Base-by-base conservation (phyloP, 2,329 filamentous ascomycete species). In the Aspergillus tamarii region DNA sequence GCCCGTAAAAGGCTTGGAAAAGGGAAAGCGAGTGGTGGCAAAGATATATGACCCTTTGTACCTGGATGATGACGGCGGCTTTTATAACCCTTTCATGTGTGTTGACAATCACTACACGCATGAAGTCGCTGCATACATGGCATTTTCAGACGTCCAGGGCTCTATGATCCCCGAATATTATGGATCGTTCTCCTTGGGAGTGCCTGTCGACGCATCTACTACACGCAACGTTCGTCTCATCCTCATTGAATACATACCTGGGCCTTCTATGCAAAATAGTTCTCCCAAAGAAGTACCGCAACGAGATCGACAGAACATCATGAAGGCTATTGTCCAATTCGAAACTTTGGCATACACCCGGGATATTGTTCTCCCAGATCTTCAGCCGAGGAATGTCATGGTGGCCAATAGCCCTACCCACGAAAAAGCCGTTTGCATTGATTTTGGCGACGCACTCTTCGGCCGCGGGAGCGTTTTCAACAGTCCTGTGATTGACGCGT, bases 41-140 rank as follows among this genome's bases (percentile, higher is more conserved):
- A 72, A 72, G 39, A 54, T 70, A 57, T 73, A 70, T 54, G 66
- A 72, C 65, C 70, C 70, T 52, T 65, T 70, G 43, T 71, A 71
- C 52, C 64, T 70, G 39, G 36, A 68, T 32, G 66, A 73, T 59
- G 67, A 72, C 0, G 59, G 64, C 11, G 66, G 66, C 7, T 63
- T 58, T 61, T 34, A 69, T 39, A 65, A 72, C 50, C 71, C 67
- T n/a, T 73, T 73, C 41, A 57, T 62, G 34, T 70, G 64, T 57
- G 62, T 69, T 52, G 67, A 73, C 59, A 57, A 66, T n/a, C 58
- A 70, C 60, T 73, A 72, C 61, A 71, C 70, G 10, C 66, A 71
- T 36, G 70, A 74, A 52, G 66, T 57, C 8, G 58, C 63, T 58
- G 61, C 64, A 30, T 72, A 71, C 57, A 57, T 14, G 9, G 26